Conservation (phyloP, 2,329 filamentous ascomycete species). For the Septoria petroselini region DNA sequence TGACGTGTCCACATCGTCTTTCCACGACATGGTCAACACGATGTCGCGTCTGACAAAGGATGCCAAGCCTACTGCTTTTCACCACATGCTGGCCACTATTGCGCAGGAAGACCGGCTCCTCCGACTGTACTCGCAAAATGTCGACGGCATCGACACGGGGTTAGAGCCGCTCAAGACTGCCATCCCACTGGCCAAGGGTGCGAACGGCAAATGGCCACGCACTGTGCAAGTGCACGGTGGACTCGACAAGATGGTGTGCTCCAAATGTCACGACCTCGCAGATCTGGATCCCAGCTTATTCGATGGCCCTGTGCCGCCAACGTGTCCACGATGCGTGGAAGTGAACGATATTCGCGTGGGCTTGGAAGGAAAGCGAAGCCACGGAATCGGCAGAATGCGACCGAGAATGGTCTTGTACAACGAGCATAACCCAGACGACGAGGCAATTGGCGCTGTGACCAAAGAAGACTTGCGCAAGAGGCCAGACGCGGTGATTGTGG, state of each 20-base stretch:
- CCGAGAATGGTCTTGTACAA: slow-evolving; percentile 97
- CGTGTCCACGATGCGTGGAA: slow-evolving; percentile 70
- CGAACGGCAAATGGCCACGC: slow-evolving; percentile 84
- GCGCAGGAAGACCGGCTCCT: slow-evolving; percentile 82
- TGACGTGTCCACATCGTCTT: slow-evolving; percentile 79
- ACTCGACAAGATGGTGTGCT: slow-evolving; percentile 93
- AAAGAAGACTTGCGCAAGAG: slow-evolving; percentile 78
- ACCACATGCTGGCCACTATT: slow-evolving; percentile 87
- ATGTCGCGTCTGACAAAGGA: slow-evolving; percentile 74
- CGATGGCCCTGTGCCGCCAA: slow-evolving; percentile 75
- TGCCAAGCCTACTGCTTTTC: slow-evolving; percentile 81
- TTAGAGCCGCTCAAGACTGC: slow-evolving; percentile 75
- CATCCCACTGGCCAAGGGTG: slow-evolving; percentile 67
- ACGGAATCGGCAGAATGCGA: slow-evolving; percentile 84
- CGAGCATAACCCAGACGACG: slow-evolving; percentile 92
- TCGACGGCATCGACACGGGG: slow-evolving; percentile 88
- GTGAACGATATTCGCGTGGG: slow-evolving; percentile 73
- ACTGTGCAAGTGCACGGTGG: slow-evolving; percentile 93
- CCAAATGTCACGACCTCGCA: slow-evolving; percentile 77
- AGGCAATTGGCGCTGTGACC: slow-evolving; percentile 90
- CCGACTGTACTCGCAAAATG: slow-evolving; percentile 93
- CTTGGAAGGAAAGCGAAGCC: slow-evolving; percentile 80
- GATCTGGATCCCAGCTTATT: slow-evolving; percentile 78
- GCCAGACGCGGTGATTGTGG: slow-evolving; percentile 89
- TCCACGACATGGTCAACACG: slow-evolving; percentile 93